These are phyloP conservation scores for Ganoderma boninense DNA, from an alignment of 1,284 basidiomycete species.

Conservation along the genomic window DNA sequence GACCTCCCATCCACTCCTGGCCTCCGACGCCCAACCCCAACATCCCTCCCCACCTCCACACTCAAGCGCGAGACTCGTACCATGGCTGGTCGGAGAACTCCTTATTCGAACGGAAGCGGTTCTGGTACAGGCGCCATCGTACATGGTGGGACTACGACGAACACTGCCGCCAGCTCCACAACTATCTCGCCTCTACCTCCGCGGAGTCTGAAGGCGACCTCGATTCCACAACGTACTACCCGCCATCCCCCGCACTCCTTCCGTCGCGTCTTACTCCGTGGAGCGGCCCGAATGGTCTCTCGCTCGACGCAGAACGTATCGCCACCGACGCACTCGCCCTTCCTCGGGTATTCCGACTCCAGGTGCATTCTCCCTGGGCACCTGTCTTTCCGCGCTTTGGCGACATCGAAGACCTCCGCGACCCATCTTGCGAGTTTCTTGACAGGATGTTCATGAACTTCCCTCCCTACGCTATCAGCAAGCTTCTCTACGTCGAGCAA, in stretches of 20 bases:
- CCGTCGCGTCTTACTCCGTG: constrained; percentile 10
- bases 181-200: neutral
- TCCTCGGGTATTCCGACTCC: constrained; percentile 6
- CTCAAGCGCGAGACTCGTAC: constrained; percentile 1
- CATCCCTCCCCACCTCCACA: neutral
- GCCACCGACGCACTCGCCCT: neutral
- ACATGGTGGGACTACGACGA: constrained; percentile 20
- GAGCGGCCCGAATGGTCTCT: neutral
- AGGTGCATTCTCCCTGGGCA: constrained; percentile 36
- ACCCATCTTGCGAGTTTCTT: constrained; percentile 60
- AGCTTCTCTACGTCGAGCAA: constrained; percentile 67
- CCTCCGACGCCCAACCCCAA: constrained; percentile 13
- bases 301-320: neutral
- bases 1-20: constrained; percentile 8
- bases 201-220: constrained; percentile 2
- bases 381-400: constrained; percentile 71
- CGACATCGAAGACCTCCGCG: constrained; percentile 62
- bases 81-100: constrained; percentile 16
- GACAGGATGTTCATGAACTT: constrained; percentile 65
- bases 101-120: constrained; percentile 13
- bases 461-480: constrained; percentile 70
- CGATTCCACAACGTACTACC: constrained; percentile 12
- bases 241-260: constrained; percentile 14
- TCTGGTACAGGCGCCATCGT: constrained; percentile 14
- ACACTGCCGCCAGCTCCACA: constrained; percentile 16